Base-by-base conservation (phyloP, 176 grass and related monocot genomes). In the Ananas comosus region DNA sequence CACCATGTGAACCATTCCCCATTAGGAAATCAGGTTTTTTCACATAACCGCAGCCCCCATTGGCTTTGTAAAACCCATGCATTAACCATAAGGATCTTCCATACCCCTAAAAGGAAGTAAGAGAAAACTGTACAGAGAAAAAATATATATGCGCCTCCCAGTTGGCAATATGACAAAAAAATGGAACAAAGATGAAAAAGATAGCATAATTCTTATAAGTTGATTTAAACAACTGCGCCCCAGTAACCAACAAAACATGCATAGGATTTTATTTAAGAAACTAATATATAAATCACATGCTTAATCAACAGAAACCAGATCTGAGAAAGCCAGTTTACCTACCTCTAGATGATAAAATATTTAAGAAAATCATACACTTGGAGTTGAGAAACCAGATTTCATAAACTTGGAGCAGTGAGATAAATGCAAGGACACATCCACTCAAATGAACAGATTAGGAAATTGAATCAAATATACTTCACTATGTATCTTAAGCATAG, bases 41-140 rank as follows among this genome's bases (percentile, higher is more conserved):
- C 65, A 96, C 86, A 49, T 89, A 96, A 71, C 92, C 92, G 18
- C 92, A 92, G 21, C 88, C 79, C 25, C 88, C 92, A 4, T 96
- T 96, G 48, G 92, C 86, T 81, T 80, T 89, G 65, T 87, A 96
- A 64, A 96, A 96, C 16, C 92, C 88, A 65, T 85, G 82, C 92
- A 96, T 96, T 65, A 96, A 79, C 92, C 92, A 96, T 72, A 96
- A 88, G 51, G 92, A 83, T 75, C 92, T 87, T 66, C 92, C 92
- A 66, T 96, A 74, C 71, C 92, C 88, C 92, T 96, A 78, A 47
- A 51, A 64, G 52, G 72, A n/a, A 18, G 68, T 50, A 84, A 28
- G 16, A 61, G 33, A 42, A 42, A 42, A 42, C 5, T 42, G 21
- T 22, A 21, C 16, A 13, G 16, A 61, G 56, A 18, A 9, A 9